Evolutionary conservation across 1,284 basidiomycete species (phyloP).

Genomic region (Sphaerobolus stellatus): DNA sequence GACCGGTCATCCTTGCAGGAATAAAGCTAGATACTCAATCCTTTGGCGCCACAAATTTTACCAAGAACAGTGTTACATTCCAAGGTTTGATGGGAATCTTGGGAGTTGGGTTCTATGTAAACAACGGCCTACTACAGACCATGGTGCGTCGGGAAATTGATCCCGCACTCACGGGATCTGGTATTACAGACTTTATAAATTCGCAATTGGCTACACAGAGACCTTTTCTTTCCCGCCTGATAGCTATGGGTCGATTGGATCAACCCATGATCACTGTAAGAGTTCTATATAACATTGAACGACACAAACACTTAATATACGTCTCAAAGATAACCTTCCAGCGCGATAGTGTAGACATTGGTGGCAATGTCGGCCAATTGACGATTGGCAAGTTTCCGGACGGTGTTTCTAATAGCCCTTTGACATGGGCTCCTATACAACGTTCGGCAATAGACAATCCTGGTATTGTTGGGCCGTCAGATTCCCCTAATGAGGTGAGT

Average conservation of each 20-base stretch:
- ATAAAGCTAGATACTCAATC: slow-evolving; percentile 35
- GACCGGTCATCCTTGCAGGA: background rate
- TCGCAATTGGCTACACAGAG: slow-evolving; percentile 32
- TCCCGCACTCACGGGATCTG: background rate
- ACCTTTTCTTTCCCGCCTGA: slow-evolving; percentile 42
- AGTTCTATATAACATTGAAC: slow-evolving; percentile 1
- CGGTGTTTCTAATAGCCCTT: slow-evolving; percentile 37
- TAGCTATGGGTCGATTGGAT: slow-evolving; percentile 30
- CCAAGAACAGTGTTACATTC: slow-evolving; percentile 46
- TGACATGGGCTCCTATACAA: slow-evolving; percentile 54
- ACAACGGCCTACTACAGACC: slow-evolving; percentile 28
- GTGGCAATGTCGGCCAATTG: slow-evolving; percentile 49
- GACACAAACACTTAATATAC: background rate
- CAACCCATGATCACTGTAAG: slow-evolving; percentile 42
- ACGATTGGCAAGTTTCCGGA: slow-evolving; percentile 52
- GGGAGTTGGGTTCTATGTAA: slow-evolving; percentile 56
- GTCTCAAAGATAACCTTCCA: slow-evolving; percentile 39
- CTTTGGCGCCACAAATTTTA: slow-evolving; percentile 52
- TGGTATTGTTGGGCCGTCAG: slow-evolving; percentile 42
- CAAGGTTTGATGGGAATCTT: slow-evolving; percentile 51
- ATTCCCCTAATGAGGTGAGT: too few relatives aligned
- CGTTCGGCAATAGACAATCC: slow-evolving; percentile 41
- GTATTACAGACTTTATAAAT: background rate
- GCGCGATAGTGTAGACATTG: slow-evolving; percentile 48
- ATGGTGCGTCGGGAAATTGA: background rate